Evolutionary conservation across 2,329 filamentous ascomycete species (phyloP), one percentile per base, ranked within the genome.

Genomic region (Cladosporium oxysporum): DNA sequence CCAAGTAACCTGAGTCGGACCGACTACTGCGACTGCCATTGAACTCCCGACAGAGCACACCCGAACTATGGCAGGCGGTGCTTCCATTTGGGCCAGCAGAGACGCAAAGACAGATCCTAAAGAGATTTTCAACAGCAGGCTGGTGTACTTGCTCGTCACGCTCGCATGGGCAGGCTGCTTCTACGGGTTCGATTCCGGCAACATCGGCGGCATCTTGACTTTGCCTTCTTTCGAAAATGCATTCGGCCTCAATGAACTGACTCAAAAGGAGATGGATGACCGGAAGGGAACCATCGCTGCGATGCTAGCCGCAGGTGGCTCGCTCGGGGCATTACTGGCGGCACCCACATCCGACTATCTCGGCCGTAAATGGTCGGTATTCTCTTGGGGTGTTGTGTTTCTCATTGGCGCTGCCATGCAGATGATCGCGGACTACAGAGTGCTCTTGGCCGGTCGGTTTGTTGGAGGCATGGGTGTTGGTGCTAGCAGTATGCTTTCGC

Each of bases 381-480:
- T 69, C 41, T 35, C 66, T 1, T 69, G 68, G 68, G 68, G 65
- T 5, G 37, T 68, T 8, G 65, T 68, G 47, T 69, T 69, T 44
- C 65, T 69, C 33, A 10, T 67, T 41, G 68, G 68, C 11, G 68
- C 68, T 7, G 55, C 44, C 5, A 62, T 69, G 67, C 68, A 69
- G 53, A 69, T 69, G 68, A 65, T 69, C 28, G 59, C 66, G 35
- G 49, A 68, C 37, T 69, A 68, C 62, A 60, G 68, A 10, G 63
- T 66, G 1, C 67, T 69, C 14, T 52, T 69, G 6, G 68, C 68
- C 2, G 68, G 68, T 7, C 53, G 68, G 2, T 69, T 69, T 23
- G 64, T 69, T 35, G 68, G 68, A 50, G 68, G 68, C 3, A 68
- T 69, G 68, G 68, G 68, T 18, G 68, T 69, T 10, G 68, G 68